A percentile compares a stretch with the other conserved stretches of the same genome.
These are phyloP conservation scores for Trametes sanguinea DNA, from an alignment of 768 basidiomycete species.

Conservation along the genomic window DNA sequence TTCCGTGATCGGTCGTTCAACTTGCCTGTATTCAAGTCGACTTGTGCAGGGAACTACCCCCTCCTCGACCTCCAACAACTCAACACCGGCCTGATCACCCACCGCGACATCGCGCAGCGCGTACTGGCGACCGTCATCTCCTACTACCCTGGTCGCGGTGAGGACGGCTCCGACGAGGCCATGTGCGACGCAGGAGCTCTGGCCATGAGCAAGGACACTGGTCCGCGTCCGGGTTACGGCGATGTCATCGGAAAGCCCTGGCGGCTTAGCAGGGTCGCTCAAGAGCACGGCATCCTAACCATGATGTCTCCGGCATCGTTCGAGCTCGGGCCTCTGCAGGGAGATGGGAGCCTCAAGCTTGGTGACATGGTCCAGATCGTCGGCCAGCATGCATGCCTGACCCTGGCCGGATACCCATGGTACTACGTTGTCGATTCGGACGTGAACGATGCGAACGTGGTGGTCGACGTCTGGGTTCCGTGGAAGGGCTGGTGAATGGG, in stretches of 20 bases:
- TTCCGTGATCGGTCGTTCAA: background rate
- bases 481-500: constrained; percentile 84
- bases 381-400: constrained; percentile 86
- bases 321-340: constrained; percentile 24
- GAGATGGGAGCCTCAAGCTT: constrained; percentile 42
- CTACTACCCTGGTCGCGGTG: constrained; percentile 72
- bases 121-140: constrained; percentile 77
- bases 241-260: constrained; percentile 68
- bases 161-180: constrained; percentile 65
- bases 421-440: constrained; percentile 78
- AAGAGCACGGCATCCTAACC: constrained; percentile 78
- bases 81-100: constrained; percentile 66
- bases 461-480: constrained; percentile 84
- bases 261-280: constrained; percentile 65
- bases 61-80: constrained; percentile 84
- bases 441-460: constrained; percentile 46
- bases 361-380: constrained; percentile 72
- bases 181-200: constrained; percentile 83
- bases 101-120: constrained; percentile 58
- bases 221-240: constrained; percentile 71
- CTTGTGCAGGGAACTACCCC: constrained; percentile 71
- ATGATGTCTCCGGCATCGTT: constrained; percentile 30
- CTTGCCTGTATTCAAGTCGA: background rate
- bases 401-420: constrained; percentile 78
- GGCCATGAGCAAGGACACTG: constrained; percentile 86